These are phyloP conservation scores for Citrus sinensis DNA, from an alignment of 345 rosid species.

Conservation along the genomic window DNA sequence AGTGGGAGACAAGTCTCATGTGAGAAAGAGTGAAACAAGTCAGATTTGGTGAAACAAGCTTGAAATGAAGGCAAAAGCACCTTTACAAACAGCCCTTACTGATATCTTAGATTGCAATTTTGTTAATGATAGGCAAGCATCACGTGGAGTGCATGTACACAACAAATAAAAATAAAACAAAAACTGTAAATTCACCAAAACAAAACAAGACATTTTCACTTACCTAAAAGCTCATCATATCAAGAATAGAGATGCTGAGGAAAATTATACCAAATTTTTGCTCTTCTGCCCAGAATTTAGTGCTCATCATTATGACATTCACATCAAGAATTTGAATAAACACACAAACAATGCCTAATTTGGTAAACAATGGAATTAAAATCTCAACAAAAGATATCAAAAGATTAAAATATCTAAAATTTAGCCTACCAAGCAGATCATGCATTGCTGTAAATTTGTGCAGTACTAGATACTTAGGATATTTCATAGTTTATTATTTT, in stretches of 20 bases:
- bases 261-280: slow-evolving; percentile 1
- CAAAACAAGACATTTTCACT: slow-evolving; percentile 6
- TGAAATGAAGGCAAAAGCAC: slow-evolving; percentile 29
- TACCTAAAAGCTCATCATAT: slow-evolving; percentile 9
- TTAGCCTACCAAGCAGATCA: not conserved
- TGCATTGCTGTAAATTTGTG: not conserved
- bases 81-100: slow-evolving; percentile 3
- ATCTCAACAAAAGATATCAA: too few relatives aligned
- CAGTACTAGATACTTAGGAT: not conserved
- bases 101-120: slow-evolving; percentile 35
- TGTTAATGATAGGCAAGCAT: slow-evolving; percentile 17
- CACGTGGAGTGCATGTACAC: slow-evolving; percentile 7
- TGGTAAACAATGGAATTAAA: too few relatives aligned
- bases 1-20: not conserved
- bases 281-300: not conserved
- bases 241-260: slow-evolving; percentile 21
- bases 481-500: not conserved
- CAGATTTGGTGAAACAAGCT: slow-evolving; percentile 14
- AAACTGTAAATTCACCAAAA: not conserved
- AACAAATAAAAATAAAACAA: not conserved
- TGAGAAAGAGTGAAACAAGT: not conserved
- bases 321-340: not conserved
- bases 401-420: not conserved
- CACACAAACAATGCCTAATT: too few relatives aligned
- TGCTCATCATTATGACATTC: not conserved